Evolutionary conservation across 2,329 filamentous ascomycete species (phyloP).

Genomic region (Claviceps monticola): DNA sequence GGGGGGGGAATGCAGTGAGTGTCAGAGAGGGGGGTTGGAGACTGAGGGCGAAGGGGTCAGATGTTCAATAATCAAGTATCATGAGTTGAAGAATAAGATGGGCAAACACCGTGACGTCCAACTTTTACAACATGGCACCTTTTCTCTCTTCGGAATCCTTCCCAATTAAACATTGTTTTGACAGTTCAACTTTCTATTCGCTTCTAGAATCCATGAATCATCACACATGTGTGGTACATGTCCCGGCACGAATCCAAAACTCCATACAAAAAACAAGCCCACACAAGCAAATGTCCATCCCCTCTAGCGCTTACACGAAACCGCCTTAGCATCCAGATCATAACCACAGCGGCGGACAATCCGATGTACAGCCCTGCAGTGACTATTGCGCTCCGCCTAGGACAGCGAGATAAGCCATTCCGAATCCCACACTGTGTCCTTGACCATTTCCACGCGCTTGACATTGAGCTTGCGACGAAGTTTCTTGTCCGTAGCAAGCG

Average conservation of each 20-base stretch:
- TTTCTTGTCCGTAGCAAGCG: neutral
- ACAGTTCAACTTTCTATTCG: no score
- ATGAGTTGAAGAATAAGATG: no score
- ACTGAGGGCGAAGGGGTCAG: no score
- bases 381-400: neutral
- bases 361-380: neutral
- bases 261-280: neutral
- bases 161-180: no score
- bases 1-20: no score
- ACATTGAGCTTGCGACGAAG: neutral
- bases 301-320: neutral
- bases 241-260: neutral
- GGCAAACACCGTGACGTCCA: no score
- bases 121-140: no score
- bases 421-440: neutral
- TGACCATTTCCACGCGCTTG: neutral
- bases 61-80: no score
- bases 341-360: neutral
- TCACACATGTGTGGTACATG: neutral
- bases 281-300: neutral
- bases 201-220: neutral
- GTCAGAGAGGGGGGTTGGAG: no score
- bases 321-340: neutral
- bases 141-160: no score
- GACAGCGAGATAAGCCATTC: conserved; percentile 2